Evolutionary conservation across 352 stramenopile species (phyloP).

Genomic region (Phytopythium cucurbitacearum): DNA sequence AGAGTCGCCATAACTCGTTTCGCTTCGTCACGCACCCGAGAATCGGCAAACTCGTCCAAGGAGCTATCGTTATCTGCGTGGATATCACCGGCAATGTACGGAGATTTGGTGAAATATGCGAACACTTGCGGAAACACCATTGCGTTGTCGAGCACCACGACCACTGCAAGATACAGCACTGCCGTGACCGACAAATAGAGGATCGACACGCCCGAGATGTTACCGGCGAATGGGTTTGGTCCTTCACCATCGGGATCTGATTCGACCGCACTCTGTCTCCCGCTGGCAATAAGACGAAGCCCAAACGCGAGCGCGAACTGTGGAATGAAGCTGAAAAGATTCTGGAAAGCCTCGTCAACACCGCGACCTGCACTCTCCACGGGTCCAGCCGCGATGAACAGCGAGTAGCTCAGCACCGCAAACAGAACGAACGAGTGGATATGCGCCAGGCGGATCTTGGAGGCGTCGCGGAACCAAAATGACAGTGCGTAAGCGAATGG

Average conservation of each 20-base stretch:
- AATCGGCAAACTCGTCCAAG: not conserved
- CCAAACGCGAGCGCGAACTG: conserved; percentile 18
- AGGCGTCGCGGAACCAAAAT: conserved; percentile 6
- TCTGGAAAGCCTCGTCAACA: conserved; percentile 7
- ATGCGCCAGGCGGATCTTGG: not conserved
- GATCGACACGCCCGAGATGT: conserved; percentile 12
- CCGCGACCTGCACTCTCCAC: not conserved
- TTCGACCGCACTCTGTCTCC: not conserved
- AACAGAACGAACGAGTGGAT: conserved; percentile 14
- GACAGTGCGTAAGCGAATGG: conserved; percentile 16
- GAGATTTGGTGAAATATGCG: not conserved
- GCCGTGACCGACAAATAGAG: conserved; percentile 39
- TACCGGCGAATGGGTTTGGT: conserved; percentile 9
- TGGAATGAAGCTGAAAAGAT: conserved; percentile 17
- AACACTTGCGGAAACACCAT: not conserved
- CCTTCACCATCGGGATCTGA: not conserved
- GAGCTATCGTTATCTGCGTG: too few species aligned
- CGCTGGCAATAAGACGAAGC: conserved; percentile 10
- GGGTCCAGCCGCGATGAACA: conserved; percentile 9
- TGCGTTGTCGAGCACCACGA: conserved; percentile 28
- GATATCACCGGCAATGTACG: not conserved
- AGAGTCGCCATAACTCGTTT: not conserved
- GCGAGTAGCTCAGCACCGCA: conserved; percentile 8
- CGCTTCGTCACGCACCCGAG: conserved; percentile 2
- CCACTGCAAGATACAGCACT: conserved; percentile 38